Evolutionary conservation across 2,329 filamentous ascomycete species (phyloP), one percentile per base, ranked within the genome.

Genomic region (Calonectria leucothoes): DNA sequence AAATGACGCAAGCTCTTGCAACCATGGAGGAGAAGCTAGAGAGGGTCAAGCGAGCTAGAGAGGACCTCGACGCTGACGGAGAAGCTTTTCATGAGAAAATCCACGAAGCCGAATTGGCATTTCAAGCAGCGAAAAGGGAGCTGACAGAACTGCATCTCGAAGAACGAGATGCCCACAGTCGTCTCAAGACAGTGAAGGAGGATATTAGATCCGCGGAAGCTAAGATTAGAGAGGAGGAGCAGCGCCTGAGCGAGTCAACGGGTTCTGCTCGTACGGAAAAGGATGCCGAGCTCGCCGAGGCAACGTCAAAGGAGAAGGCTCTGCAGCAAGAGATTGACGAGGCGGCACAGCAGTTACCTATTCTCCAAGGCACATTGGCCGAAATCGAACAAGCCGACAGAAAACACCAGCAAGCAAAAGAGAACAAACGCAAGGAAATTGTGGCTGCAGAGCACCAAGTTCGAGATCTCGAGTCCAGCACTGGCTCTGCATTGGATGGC

Each of bases 241-340:
- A 85, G 61, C 91, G 93, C 5, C 88, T 98, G 10, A 88, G 91
- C 52, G 89, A 92, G 55, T 89, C 91, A 3, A 93, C 94, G 77
- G 94, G 95, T 45, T 94, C 93, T 31, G 91, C 90, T 29, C 91
- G 94, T 79, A 87, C 90, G 11, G 86, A 89, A 75, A 94, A 92
- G 79, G 85, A 90, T 23, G 91, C 91, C 15, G 90, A 92, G 78
- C 81, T 87, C 29, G 74, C 78, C 5, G 76, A 82, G 27, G 81
- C 83, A 25, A 74, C 71, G 5, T 77, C 76, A 2, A 75, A 75
- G 31, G 83, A 84, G 55, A 75, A 75, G 55, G 66, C 73, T 1
- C 48, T 85, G 11, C 75, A 78, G 25, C 75, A 81, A 10, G 75
- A 80, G 20, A 81, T 84, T 20, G 75, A 77, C 1, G 76, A 82